Conservation (phyloP, 2,329 filamentous ascomycete species). For the Ustilaginoidea virens region DNA sequence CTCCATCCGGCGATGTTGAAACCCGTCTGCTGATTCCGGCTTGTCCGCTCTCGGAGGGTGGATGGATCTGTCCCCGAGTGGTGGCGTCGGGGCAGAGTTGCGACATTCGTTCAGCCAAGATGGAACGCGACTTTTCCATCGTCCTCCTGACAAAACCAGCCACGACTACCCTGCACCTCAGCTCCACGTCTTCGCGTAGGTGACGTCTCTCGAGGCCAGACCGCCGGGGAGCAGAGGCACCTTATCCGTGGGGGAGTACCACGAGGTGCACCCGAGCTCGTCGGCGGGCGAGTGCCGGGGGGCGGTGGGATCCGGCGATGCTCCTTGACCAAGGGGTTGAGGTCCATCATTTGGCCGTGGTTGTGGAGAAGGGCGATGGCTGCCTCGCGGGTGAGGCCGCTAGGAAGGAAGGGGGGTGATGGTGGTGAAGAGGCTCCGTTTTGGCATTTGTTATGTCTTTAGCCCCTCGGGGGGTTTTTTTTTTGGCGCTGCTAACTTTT, state of each 20-base stretch:
- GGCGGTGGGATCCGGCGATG: conserved; percentile 55
- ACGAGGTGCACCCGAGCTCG: conserved; percentile 54
- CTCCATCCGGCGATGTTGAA: no score
- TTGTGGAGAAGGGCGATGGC: conserved; percentile 63
- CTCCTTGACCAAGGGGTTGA: conserved; percentile 70
- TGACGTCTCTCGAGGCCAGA: conserved; percentile 50
- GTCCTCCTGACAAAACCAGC: conserved; percentile 68
- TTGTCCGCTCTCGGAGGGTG: no score
- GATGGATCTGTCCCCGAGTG: no score
- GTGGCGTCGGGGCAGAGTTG: neutral
- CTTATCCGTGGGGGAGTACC: conserved; percentile 69
- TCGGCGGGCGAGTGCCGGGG: conserved; percentile 45
- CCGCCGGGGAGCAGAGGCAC: conserved; percentile 60
- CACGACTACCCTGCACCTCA: conserved; percentile 67
- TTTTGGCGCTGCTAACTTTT: no score
- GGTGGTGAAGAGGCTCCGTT: conserved; percentile 57
- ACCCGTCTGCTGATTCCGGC: neutral
- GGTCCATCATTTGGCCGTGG: conserved; percentile 71
- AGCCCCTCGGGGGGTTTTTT: no score
- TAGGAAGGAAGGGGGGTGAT: conserved; percentile 68
- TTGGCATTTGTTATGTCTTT: conserved; percentile 39
- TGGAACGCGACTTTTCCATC: conserved; percentile 57
- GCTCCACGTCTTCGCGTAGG: conserved; percentile 68
- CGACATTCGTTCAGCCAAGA: conserved; percentile 50
- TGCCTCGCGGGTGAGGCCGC: conserved; percentile 49